Percentiles rank a stretch among this genome's conserved stretches.
These are phyloP conservation scores for Geranium rotundifolium DNA, from an alignment of 345 rosid species.

Conservation along the genomic window DNA sequence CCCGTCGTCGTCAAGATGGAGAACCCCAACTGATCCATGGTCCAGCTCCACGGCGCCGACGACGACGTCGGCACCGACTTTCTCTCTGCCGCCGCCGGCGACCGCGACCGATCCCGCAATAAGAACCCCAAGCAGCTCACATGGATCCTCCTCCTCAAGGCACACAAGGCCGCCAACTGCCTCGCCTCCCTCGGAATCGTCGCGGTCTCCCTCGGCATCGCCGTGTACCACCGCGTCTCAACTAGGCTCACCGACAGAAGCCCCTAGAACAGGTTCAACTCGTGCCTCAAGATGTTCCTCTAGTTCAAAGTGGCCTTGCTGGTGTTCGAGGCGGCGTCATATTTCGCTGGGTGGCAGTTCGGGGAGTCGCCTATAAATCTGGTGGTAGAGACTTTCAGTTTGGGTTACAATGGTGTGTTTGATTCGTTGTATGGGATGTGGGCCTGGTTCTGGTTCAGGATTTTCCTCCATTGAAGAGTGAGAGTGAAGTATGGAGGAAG, in stretches of 20 bases:
- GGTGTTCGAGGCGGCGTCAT: constrained; percentile 62
- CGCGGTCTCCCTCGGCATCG: constrained; percentile 52
- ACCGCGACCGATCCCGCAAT: constrained; percentile 32
- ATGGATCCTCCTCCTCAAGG: constrained; percentile 91
- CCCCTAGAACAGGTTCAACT: constrained; percentile 21
- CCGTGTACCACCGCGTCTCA: constrained; percentile 61
- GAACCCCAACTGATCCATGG: constrained; percentile 98
- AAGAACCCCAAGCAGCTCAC: constrained; percentile 96
- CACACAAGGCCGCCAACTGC: constrained; percentile 93
- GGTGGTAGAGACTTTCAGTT: too few species aligned
- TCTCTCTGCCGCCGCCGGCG: constrained; percentile 15
- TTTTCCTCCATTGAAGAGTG: constrained; percentile 84
- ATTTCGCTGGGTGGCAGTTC: constrained; percentile 61
- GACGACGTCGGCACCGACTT: constrained; percentile 74
- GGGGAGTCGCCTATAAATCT: constrained; percentile 10
- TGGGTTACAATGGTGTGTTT: constrained; percentile 42
- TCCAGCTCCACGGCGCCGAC: constrained; percentile 76
- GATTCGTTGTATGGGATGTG: constrained; percentile 60
- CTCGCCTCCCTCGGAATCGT: constrained; percentile 63
- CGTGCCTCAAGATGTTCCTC: constrained; percentile 58
- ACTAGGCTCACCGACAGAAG: constrained; percentile 63
- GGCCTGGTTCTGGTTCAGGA: constrained; percentile 72
- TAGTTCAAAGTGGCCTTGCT: constrained; percentile 51
- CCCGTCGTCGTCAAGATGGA: constrained; percentile 98
- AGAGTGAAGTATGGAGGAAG: too few species aligned